phyloP scores from a whole-genome alignment of 2,329 filamentous ascomycete genomes.

The Beauveria caledonica region DNA sequence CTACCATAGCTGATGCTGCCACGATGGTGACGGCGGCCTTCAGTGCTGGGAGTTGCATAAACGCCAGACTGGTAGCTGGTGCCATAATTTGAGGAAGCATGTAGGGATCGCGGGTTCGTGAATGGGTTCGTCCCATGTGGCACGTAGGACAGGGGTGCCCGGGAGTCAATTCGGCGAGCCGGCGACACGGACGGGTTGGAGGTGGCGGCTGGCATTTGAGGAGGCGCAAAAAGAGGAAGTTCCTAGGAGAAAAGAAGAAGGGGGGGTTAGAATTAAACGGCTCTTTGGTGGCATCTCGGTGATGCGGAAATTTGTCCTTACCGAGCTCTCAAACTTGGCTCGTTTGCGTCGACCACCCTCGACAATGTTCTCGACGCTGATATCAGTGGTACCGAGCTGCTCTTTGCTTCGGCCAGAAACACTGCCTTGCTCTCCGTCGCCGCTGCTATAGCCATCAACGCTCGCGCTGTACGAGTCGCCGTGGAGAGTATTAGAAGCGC shows the following conservation, averaged over 20 bases:
- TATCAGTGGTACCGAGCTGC: constrained; percentile 87
- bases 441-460: constrained; percentile 74
- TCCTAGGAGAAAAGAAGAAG: constrained; percentile 50
- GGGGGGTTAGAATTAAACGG: constrained; percentile 15
- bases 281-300: background rate
- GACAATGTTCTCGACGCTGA: constrained; percentile 96
- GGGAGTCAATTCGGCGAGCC: constrained; percentile 68
- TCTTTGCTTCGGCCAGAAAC: constrained; percentile 69
- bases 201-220: constrained; percentile 86
- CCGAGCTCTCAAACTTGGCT: constrained; percentile 93
- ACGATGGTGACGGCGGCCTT: constrained; percentile 54
- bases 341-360: constrained; percentile 93
- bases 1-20: constrained; percentile 51
- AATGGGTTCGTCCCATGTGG: constrained; percentile 73
- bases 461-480: constrained; percentile 58
- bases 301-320: constrained; percentile 43
- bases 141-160: constrained; percentile 67
- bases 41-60: constrained; percentile 55
- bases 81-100: constrained; percentile 72
- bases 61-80: constrained; percentile 42
- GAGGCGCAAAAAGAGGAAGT: constrained; percentile 87
- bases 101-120: constrained; percentile 65
- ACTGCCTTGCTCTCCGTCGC: constrained; percentile 71
- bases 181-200: constrained; percentile 97
- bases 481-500: constrained; percentile 39